Evolutionary conservation across 805 yeast species (phyloP), one percentile per base, ranked within the genome.

Genomic region (Ogataea angusta): DNA sequence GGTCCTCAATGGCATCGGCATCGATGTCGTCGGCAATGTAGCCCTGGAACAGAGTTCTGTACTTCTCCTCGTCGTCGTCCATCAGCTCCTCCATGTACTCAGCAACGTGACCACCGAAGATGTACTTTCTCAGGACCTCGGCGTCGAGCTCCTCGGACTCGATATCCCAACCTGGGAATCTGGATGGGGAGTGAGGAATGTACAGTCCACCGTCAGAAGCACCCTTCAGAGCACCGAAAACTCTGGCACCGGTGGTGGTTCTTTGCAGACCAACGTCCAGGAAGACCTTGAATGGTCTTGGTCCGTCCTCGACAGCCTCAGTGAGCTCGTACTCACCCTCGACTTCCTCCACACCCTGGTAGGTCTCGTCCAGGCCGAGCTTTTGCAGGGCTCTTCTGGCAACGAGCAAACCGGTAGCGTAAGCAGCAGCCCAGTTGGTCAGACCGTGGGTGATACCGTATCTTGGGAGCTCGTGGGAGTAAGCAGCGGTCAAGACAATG

Each of bases 101-200:
- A 67, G 99, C 83, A 68, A 93, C 90, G 85, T 93, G 99, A 74
- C 98, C 98, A 80, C 95, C 98, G 69, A 91, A 85, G 80, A 93
- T 93, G 95, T 93, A 93, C 76, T 87, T 88, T 88, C 97, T 88
- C 73, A 93, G 82, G 60, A 81, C 73, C 70, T 93, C 99, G 64
- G 96, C 88, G 69, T 93, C 99, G 64, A 93, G 82, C 78, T 93
- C 99, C 80, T 93, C 96, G 64, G 84, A 67, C 80, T 93, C 99
- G 65, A 91, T 87, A 75, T 93, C 99, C 95, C 91, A 93, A 78
- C 99, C 99, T 75, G 99, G 99, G 96, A 90, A 93, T 85, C 99
- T 90, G 82, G 90, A 90, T 69, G 95, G 86, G 63, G 95, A 88
- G 90, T 93, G 99, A 61, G 99, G 99, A 69, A 93, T 79, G 90